Evolutionary conservation across 352 stramenopile genomes (phyloP), one percentile per base, ranked within the genome.

Genomic region (Globisporangium lucens): DNA sequence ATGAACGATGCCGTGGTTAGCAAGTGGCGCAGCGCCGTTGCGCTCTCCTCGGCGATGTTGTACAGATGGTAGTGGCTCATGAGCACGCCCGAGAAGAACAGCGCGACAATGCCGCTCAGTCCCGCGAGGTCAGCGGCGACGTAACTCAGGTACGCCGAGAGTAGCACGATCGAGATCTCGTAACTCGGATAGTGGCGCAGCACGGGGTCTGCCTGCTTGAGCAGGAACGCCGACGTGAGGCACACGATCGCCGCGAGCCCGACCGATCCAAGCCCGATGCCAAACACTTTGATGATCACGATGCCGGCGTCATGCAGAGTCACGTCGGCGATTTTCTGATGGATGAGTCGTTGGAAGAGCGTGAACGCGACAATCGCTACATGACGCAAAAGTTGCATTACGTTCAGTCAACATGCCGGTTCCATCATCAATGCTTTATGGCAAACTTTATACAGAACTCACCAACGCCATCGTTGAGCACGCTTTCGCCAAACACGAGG

Each of bases 401-500:
- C 4, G 35, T 2, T 60, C 27, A 60, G 17, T 15, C 8, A 60
- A 29, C n/a, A 33, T 36, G 22, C 4, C 30, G 51, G 35, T 10
- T 63, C 0, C 47, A 59, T 56, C 10, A 62, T 12, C 57, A 56
- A 78, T 73, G 1, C 29, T 33, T 33, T 33, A 4, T 33, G 29
- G 29, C 29, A 33, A 33, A 33, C 29, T 33, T 33, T 33, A 33
- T 33, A n/a, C 71, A 71, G 55, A 75, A 92, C 62, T 84, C 78
- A 78, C 83, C 87, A 35, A 98, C 90, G 60, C 91, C 94, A 69
- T 99, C 96, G 67, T 98, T 99, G 4, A 99, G 81, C 70, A 98
- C 93, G 62, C 85, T 97, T 76, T 99, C 96, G 43, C 96, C 96
- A 77, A 98, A 99, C 0, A 98, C 92, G 56, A 99, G 80, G 70